phyloP scores from a whole-genome alignment of 192 early-diverging fungal species.

The Podila clonocystis region DNA sequence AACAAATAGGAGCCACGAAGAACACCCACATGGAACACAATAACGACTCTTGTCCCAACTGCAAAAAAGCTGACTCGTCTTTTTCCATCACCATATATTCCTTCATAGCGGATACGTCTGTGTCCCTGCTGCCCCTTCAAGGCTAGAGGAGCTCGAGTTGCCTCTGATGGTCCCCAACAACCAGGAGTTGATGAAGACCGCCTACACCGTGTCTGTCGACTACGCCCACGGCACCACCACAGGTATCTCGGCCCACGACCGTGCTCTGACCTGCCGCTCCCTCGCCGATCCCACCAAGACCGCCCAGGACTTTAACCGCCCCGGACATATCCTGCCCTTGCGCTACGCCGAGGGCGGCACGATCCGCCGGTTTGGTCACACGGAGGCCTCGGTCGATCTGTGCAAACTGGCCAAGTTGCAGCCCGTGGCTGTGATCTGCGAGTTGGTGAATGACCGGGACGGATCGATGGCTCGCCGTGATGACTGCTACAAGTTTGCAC shows the following conservation, averaged over 20 bases:
- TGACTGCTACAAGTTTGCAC: slow-evolving; percentile 87
- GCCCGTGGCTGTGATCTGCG: slow-evolving; percentile 92
- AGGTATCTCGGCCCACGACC: slow-evolving; percentile 96
- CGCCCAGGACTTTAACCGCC: slow-evolving; percentile 81
- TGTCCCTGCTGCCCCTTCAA: slow-evolving; percentile 78
- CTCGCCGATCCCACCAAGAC: slow-evolving; percentile 79
- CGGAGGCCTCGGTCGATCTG: slow-evolving; percentile 92
- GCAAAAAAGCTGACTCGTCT: neutral
- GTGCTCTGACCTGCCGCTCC: slow-evolving; percentile 79
- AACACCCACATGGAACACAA: neutral
- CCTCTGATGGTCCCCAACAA: slow-evolving; percentile 97
- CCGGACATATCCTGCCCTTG: slow-evolving; percentile 96
- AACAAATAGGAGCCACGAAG: no score
- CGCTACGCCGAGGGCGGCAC: slow-evolving; percentile 85
- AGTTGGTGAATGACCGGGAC: slow-evolving; percentile 91
- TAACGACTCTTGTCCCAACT: no score
- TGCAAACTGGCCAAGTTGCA: slow-evolving; percentile 83
- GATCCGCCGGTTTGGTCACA: slow-evolving; percentile 91
- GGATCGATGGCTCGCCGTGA: slow-evolving; percentile 95
- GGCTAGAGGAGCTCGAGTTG: slow-evolving; percentile 85
- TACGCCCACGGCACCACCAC: slow-evolving; percentile 87
- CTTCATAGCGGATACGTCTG: slow-evolving; percentile 87
- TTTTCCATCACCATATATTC: neutral
- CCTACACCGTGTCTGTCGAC: slow-evolving; percentile 95
- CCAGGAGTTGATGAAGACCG: slow-evolving; percentile 91